Conservation (phyloP, 768 basidiomycete species). For the Leucogyrophana mollusca region DNA sequence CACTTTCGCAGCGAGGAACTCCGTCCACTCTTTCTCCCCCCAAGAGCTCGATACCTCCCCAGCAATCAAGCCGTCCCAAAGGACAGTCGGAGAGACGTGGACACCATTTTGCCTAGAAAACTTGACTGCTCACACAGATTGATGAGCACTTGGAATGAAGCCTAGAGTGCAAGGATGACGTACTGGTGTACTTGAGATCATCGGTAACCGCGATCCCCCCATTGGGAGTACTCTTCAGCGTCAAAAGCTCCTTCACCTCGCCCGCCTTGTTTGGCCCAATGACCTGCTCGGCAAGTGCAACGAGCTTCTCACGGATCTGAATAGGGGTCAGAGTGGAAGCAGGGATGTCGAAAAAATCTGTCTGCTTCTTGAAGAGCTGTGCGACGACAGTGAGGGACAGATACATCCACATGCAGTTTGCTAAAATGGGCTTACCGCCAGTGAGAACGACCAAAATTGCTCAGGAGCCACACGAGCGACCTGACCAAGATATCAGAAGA, state of each 20-base stretch:
- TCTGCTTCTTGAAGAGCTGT: slow-evolving; percentile 78
- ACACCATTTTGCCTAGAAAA: slow-evolving; percentile 88
- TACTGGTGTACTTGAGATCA: slow-evolving; percentile 88
- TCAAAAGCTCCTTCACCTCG: slow-evolving; percentile 61
- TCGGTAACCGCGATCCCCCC: slow-evolving; percentile 82
- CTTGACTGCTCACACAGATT: slow-evolving; percentile 60
- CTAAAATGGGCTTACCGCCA: slow-evolving; percentile 43
- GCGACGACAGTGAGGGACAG: background rate
- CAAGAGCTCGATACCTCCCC: slow-evolving; percentile 78
- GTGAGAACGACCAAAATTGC: slow-evolving; percentile 79
- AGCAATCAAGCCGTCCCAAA: slow-evolving; percentile 76
- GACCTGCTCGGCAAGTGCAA: slow-evolving; percentile 52
- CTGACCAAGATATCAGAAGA: slow-evolving; percentile 31
- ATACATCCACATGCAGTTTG: background rate
- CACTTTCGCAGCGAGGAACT: slow-evolving; percentile 67
- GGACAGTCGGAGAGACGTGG: slow-evolving; percentile 83
- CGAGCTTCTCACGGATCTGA: slow-evolving; percentile 75
- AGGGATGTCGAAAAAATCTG: slow-evolving; percentile 79
- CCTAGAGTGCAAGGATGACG: slow-evolving; percentile 23
- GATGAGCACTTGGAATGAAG: background rate
- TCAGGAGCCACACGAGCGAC: slow-evolving; percentile 69
- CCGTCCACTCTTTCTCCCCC: slow-evolving; percentile 78
- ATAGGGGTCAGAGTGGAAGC: slow-evolving; percentile 61
- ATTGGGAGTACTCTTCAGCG: slow-evolving; percentile 63
- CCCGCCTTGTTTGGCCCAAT: slow-evolving; percentile 49